A percentile compares a stretch with the other conserved stretches of the same genome.
Conservation (phyloP, 2,329 filamentous ascomycete genomes). For the Xylaria sp. region DNA sequence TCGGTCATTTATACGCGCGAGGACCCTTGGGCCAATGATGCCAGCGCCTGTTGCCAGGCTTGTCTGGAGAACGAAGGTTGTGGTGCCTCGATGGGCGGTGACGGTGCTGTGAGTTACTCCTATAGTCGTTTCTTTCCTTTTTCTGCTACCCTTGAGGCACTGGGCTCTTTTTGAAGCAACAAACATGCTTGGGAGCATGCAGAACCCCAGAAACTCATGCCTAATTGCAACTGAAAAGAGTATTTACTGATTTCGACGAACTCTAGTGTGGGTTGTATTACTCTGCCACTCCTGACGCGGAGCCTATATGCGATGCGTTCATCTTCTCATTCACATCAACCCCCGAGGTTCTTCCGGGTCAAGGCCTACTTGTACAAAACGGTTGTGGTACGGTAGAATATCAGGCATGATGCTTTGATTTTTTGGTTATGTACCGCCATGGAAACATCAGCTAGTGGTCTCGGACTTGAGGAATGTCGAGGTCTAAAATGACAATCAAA, state of each 20-base stretch:
- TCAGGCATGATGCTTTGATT: background rate
- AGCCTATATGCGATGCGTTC: conserved; percentile 36
- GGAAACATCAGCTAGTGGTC: background rate
- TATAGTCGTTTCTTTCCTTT: too few species aligned
- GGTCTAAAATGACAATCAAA: background rate
- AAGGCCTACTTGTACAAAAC: conserved; percentile 38
- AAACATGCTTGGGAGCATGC: too few species aligned
- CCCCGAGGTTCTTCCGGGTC: conserved; percentile 32
- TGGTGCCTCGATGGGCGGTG: conserved; percentile 34
- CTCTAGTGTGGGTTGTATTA: conserved; percentile 39
- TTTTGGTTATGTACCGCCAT: background rate
- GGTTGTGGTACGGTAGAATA: conserved; percentile 36
- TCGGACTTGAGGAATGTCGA: background rate
- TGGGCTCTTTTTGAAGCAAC: too few species aligned
- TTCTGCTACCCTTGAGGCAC: too few species aligned
- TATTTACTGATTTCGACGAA: too few species aligned
- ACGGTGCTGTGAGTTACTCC: background rate
- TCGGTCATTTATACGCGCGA: conserved; percentile 35
- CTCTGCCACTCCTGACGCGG: conserved; percentile 22
- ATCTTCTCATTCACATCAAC: conserved; percentile 38
- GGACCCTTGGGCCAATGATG: conserved; percentile 37
- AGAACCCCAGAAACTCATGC: too few species aligned
- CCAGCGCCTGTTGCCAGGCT: conserved; percentile 44
- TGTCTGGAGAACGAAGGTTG: conserved; percentile 45
- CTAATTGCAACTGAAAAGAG: too few species aligned